phyloP scores from a whole-genome alignment of 2,329 filamentous ascomycete genomes.

The Sporothrix sp. region DNA sequence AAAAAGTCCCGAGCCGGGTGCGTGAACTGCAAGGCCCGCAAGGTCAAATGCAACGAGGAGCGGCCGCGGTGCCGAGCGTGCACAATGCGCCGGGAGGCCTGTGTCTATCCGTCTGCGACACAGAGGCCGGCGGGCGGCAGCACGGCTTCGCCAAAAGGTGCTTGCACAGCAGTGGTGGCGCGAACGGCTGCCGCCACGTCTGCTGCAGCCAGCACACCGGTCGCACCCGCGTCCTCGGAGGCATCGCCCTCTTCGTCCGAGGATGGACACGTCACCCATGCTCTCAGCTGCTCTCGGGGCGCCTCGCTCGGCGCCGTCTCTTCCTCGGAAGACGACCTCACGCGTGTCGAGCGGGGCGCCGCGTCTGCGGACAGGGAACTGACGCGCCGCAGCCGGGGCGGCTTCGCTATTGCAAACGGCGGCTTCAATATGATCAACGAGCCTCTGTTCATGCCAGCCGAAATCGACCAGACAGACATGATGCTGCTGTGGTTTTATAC shows the following conservation, averaged over 20 bases:
- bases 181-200: too few species aligned
- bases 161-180: too few species aligned
- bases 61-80: conserved; percentile 42
- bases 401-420: conserved; percentile 17
- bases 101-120: conserved; percentile 32
- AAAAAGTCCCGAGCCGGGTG: conserved; percentile 44
- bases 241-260: conserved; percentile 7
- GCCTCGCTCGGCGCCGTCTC: not conserved
- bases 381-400: not conserved
- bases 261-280: not conserved
- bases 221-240: not conserved
- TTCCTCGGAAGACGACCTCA: not conserved
- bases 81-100: conserved; percentile 36
- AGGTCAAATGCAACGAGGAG: conserved; percentile 46
- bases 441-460: conserved; percentile 28
- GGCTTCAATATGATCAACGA: conserved; percentile 22
- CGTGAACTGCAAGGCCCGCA: conserved; percentile 44
- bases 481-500: conserved; percentile 48
- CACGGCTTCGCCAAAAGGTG: conserved; percentile 7
- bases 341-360: not conserved
- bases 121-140: not conserved
- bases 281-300: not conserved
- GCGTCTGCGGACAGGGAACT: too few species aligned
- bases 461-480: conserved; percentile 37
- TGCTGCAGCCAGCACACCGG: not conserved